These are phyloP conservation scores for Pythium pyrilobum DNA, from an alignment of 352 stramenopile species.

Conservation along the genomic window DNA sequence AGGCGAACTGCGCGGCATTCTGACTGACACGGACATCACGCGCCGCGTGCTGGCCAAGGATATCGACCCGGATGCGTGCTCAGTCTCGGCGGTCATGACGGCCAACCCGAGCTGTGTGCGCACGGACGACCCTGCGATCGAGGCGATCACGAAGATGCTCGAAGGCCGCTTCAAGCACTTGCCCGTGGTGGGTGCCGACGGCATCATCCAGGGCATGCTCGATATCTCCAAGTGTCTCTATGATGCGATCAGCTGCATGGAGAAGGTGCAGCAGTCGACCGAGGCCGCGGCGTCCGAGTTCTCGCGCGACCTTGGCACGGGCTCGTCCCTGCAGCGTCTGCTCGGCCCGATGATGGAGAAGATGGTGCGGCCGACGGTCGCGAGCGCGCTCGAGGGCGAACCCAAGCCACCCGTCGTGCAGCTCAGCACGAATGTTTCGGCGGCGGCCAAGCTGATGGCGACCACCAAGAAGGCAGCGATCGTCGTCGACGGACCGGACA, in stretches of 20 bases:
- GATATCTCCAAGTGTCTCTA: constrained; percentile 89
- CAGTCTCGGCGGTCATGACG: constrained; percentile 82
- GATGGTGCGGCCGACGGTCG: constrained; percentile 84
- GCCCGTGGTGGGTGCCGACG: constrained; percentile 66
- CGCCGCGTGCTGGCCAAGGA: constrained; percentile 76
- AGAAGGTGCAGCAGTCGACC: constrained; percentile 83
- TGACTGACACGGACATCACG: constrained; percentile 86
- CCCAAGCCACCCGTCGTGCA: constrained; percentile 73
- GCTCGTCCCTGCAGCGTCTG: constrained; percentile 64
- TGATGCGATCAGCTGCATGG: constrained; percentile 83
- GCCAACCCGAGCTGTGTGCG: constrained; percentile 74
- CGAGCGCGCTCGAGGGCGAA: constrained; percentile 75
- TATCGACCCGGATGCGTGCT: constrained; percentile 73
- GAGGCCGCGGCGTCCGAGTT: constrained; percentile 76
- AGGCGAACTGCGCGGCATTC: constrained; percentile 75
- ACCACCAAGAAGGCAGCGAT: constrained; percentile 82
- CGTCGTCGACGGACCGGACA: constrained; percentile 60
- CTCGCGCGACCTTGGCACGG: constrained; percentile 63
- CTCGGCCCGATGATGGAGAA: constrained; percentile 87
- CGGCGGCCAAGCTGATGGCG: constrained; percentile 81
- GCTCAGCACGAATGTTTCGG: constrained; percentile 60
- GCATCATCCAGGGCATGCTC: constrained; percentile 78
- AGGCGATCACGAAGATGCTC: constrained; percentile 88
- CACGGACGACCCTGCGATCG: constrained; percentile 75
- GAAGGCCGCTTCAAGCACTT: constrained; percentile 87